Base-by-base conservation (phyloP, 1,284 basidiomycete species). In the Cutaneotrichosporon dermatis region DNA sequence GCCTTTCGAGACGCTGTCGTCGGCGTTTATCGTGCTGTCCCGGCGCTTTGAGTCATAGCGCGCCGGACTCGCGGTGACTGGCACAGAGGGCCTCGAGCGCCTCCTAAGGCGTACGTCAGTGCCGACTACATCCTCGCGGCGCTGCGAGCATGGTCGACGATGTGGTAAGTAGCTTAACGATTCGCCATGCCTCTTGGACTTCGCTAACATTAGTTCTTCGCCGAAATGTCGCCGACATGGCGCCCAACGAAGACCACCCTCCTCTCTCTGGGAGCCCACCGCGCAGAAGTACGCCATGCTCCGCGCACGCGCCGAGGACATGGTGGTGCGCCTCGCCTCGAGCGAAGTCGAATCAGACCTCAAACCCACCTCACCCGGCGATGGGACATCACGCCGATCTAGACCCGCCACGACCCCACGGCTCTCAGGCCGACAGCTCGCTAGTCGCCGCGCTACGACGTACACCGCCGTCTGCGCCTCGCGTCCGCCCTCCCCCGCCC, bases 1-100 rank as follows among this genome's bases (percentile, higher is more conserved):
- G 93, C 93, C 0, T 97, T 97, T 97, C 68, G 95, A 98, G 76
- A 88, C 87, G 0, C 80, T 96, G 4, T 90, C 91, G 1, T 90
- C 88, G 15, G 85, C 88, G 0, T 86, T 99, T 66, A 84, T 93
- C 87, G 92, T 4, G 89, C 88, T 3, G 92, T 98, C 6, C 93
- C 95, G 0, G 94, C 4, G 90, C 89, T 4, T 81, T 94, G 39
- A 54, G 49, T 1, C 44, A 55, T 9, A 48, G 60, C 4, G 45
- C 34, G 13, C 35, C 44, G 10, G 55, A 56, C 41, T 9, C 50
- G 6, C 50, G 57, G 39, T 92, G 62, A 90, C 89, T 0, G 85
- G 84, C 40, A 91, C 88, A 4, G 86, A 88, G 54, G 93, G 92
- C 7, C 82, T 88, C 9, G 85, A 88, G 67, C 82, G 90, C 54